These are phyloP conservation scores for Pseudonitzschia multiseries DNA, from an alignment of 108 stramenopile species.

Conservation along the genomic window DNA sequence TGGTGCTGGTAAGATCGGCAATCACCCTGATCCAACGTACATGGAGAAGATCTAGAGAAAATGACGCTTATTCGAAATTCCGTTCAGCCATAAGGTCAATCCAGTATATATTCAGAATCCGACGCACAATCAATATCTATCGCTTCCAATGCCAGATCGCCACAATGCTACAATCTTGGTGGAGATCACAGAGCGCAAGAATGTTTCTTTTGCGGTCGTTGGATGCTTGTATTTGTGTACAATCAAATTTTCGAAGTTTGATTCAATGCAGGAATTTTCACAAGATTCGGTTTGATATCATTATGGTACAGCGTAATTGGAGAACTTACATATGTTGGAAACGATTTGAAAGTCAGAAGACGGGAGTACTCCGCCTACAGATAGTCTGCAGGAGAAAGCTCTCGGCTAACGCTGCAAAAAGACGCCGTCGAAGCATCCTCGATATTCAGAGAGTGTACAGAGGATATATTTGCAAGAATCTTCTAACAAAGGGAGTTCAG, in stretches of 20 bases:
- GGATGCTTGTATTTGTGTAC: background rate
- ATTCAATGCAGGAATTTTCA: conserved; percentile 1
- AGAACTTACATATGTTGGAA: conserved; percentile 1
- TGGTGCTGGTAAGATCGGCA: background rate
- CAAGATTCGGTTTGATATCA: background rate
- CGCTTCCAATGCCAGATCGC: background rate
- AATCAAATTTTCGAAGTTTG: background rate
- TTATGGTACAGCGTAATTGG: conserved; percentile 7
- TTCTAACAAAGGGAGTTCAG: background rate
- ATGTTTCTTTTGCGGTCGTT: background rate
- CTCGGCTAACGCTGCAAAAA: background rate
- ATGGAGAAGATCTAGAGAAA: conserved; percentile 22
- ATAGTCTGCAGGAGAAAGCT: background rate
- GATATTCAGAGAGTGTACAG: conserved; percentile 11
- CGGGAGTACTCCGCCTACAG: background rate
- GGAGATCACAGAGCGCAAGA: conserved; percentile 3
- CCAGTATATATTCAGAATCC: conserved; percentile 1
- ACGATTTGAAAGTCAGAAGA: conserved; percentile 1
- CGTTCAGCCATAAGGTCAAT: background rate
- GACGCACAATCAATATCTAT: background rate
- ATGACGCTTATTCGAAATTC: background rate
- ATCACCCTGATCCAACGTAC: conserved; percentile 9
- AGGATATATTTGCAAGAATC: background rate
- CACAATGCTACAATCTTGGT: background rate
- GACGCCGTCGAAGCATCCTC: conserved; percentile 3